phyloP scores from a whole-genome alignment of 2,329 filamentous ascomycete species.

The Alternaria atra region DNA sequence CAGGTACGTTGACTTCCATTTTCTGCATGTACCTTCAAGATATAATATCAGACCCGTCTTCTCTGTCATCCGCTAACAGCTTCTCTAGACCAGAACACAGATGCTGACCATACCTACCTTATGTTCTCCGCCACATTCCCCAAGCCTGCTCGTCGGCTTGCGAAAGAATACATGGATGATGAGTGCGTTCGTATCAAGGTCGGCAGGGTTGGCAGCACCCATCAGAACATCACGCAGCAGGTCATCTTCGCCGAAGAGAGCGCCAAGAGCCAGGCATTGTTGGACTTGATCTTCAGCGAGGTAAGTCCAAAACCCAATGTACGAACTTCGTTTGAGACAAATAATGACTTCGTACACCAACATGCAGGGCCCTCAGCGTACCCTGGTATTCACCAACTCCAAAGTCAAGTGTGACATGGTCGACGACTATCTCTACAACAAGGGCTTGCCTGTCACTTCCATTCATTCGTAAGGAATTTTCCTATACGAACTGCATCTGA shows the following conservation, averaged over 20 bases:
- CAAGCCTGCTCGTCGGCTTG: conserved; percentile 77
- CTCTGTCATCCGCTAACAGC: conserved; percentile 15
- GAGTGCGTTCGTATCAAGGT: conserved; percentile 84
- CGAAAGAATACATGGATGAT: conserved; percentile 75
- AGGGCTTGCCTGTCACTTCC: conserved; percentile 80
- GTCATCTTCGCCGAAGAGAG: conserved; percentile 72
- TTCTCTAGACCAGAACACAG: conserved; percentile 74
- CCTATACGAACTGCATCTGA: neutral
- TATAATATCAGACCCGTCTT: neutral
- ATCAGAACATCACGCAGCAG: conserved; percentile 81
- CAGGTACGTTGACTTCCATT: conserved; percentile 65
- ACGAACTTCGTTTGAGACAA: too few species aligned
- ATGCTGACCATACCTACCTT: conserved; percentile 72
- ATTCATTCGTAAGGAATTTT: conserved; percentile 69
- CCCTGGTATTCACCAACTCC: conserved; percentile 88
- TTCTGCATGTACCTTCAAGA: neutral
- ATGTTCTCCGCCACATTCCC: conserved; percentile 98
- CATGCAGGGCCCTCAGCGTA: conserved; percentile 47
- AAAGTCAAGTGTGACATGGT: conserved; percentile 81
- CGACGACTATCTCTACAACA: conserved; percentile 88
- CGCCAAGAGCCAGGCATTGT: conserved; percentile 74
- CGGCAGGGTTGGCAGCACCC: conserved; percentile 84
- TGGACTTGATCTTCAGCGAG: conserved; percentile 75
- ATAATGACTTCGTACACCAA: neutral
- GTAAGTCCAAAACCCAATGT: too few species aligned